phyloP scores from a whole-genome alignment of 257 asterid genomes.

The Solanum pimpinellifolium region DNA sequence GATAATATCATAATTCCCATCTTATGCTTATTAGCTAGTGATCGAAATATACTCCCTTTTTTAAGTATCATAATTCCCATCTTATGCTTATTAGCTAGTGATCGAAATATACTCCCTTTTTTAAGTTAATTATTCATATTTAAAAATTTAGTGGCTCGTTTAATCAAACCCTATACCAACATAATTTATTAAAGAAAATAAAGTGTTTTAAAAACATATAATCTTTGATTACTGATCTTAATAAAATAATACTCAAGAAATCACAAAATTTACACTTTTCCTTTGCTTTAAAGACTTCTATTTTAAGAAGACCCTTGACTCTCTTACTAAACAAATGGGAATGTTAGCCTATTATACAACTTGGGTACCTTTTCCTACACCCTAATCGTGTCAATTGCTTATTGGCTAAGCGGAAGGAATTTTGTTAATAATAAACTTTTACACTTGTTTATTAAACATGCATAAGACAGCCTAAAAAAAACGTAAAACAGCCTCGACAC shows the following conservation, averaged over 20 bases:
- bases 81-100: neutral
- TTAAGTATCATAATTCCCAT: neutral
- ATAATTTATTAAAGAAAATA: neutral
- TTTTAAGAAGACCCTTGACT: neutral
- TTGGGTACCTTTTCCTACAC: neutral
- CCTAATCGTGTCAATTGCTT: neutral
- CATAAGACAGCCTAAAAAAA: neutral
- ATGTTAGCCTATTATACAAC: too few relatives aligned
- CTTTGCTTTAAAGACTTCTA: neutral
- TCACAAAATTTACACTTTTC: neutral
- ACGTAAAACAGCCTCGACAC: neutral
- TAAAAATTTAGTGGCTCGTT: neutral
- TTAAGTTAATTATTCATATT: neutral
- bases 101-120: neutral
- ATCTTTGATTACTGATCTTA: neutral
- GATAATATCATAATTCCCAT: neutral
- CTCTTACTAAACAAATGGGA: neutral
- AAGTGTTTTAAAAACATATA: neutral
- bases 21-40: neutral
- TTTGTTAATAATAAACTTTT: neutral
- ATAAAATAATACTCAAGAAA: neutral
- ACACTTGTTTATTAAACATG: neutral
- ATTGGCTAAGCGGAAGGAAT: neutral
- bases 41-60: too few relatives aligned
- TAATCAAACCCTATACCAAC: neutral